Base-by-base conservation (phyloP, 805 yeast species). In the Metschnikowia chrysomelidarum region DNA sequence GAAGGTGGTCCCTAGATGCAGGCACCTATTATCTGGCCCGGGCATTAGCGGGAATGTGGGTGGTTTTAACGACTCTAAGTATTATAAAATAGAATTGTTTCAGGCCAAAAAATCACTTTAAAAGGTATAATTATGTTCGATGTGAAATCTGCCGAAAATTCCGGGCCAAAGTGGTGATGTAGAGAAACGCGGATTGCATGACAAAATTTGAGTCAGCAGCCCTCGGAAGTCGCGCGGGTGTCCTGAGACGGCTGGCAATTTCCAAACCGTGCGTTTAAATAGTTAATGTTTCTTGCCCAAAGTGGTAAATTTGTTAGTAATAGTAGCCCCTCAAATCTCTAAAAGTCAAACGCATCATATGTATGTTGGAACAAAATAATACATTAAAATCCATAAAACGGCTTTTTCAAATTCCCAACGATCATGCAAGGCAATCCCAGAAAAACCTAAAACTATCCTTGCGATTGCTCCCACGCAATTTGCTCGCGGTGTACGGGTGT, bases 111-210 rank as follows among this genome's bases (percentile, higher is more conserved):
- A 26, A 26, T 14, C 19, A 9, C 12, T n/a, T n/a, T n/a, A n/a
- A n/a, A n/a, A n/a, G n/a, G n/a, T n/a, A n/a, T n/a, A n/a, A 5
- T 11, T 20, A 16, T 15, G 10, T 20, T 27, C 22, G 14, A 18
- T 27, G 11, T 27, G 21, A 11, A 15, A 11, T 9, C 25, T 30
- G 26, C 34, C 31, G 39, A 26, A 17, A 14, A 6, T 36, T 6
- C 31, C 34, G 30, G 15, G 7, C 12, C 12, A 24, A 19, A 21
- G 23, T 20, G 11, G 23, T 20, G 26, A 19, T 27, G 30, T 25
- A 29, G 17, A 22, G 23, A 27, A 10, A 13, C 23, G 32, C 35
- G 40, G 40, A 13, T 26, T 15, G 40, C 40, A 36, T 36, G 40
- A 36, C 40, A 31, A 36, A 21, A n/a, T 14, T 18, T 23, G 32